Evolutionary conservation across 192 early-diverging fungal species (phyloP).

Genomic region (Radiomyces spectabilis): DNA sequence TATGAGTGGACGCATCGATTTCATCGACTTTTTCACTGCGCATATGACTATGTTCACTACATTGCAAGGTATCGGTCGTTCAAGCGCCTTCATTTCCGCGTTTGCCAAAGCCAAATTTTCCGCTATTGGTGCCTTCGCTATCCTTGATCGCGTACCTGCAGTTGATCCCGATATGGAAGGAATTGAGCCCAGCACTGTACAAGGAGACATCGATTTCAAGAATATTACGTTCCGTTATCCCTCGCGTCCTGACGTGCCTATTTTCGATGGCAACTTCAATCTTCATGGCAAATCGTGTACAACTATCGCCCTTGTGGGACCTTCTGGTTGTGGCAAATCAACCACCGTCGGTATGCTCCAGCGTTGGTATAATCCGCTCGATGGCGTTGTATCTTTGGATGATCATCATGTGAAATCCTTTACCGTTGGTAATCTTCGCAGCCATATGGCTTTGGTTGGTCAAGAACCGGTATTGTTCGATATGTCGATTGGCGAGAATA

Average conservation of each 20-base stretch:
- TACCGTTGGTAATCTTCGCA: conserved; percentile 61
- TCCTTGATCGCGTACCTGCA: conserved; percentile 60
- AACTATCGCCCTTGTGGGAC: conserved; percentile 83
- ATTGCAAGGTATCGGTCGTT: conserved; percentile 46
- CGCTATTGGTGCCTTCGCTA: conserved; percentile 58
- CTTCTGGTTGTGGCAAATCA: conserved; percentile 81
- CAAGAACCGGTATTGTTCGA: conserved; percentile 94
- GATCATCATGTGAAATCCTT: conserved; percentile 50
- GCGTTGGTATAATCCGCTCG: conserved; percentile 72
- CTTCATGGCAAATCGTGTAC: conserved; percentile 53
- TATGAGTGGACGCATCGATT: conserved; percentile 4
- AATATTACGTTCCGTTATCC: conserved; percentile 57
- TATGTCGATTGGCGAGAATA: conserved; percentile 85
- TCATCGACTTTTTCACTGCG: conserved; percentile 10
- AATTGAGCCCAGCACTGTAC: conserved; percentile 18
- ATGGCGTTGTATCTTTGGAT: conserved; percentile 58
- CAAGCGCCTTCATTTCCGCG: conserved; percentile 64
- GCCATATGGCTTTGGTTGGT: conserved; percentile 77
- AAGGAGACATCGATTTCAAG: conserved; percentile 30
- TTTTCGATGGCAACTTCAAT: conserved; percentile 30
- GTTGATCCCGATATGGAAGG: conserved; percentile 56
- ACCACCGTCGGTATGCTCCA: conserved; percentile 58
- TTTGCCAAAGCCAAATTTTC: conserved; percentile 75
- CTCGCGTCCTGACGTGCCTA: conserved; percentile 46
- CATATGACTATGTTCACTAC: conserved; percentile 17